Conservation (phyloP, 257 asterid species). For the Striga asiatica region DNA sequence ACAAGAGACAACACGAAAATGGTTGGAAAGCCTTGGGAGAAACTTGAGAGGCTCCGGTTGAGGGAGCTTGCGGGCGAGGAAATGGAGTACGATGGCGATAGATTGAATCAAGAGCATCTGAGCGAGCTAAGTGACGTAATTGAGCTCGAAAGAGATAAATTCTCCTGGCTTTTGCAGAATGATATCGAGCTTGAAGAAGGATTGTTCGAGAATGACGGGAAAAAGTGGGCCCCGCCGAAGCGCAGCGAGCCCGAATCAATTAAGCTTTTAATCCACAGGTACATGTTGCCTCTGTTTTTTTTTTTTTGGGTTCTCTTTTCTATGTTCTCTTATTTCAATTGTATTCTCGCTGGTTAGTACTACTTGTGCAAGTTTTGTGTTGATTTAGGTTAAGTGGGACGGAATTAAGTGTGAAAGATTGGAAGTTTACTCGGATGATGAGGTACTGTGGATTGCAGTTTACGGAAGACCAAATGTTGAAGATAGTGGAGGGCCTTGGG, state of each 20-base stretch:
- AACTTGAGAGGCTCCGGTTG: conserved; percentile 51
- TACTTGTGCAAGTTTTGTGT: conserved; percentile 5
- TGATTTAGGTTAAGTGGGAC: conserved; percentile 46
- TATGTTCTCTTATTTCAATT: not conserved
- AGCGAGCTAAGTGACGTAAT: conserved; percentile 65
- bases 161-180: conserved; percentile 73
- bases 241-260: conserved; percentile 56
- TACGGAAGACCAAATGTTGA: conserved; percentile 82
- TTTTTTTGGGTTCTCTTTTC: not conserved
- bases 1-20: conserved; percentile 26
- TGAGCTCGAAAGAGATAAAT: conserved; percentile 63
- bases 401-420: conserved; percentile 53
- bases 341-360: not conserved
- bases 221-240: conserved; percentile 41
- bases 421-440: conserved; percentile 75
- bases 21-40: conserved; percentile 91
- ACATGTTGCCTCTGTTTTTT: too few relatives aligned
- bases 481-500: conserved; percentile 76
- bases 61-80: conserved; percentile 45
- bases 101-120: conserved; percentile 47
- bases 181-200: conserved; percentile 56
- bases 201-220: conserved; percentile 30
- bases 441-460: conserved; percentile 69
- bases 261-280: conserved; percentile 55
- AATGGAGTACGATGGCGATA: conserved; percentile 37